A percentile compares a stretch with the other conserved stretches of the same genome.
phyloP scores from a whole-genome alignment of 2,329 filamentous ascomycete species.

The Colletotrichum orbiculare region DNA sequence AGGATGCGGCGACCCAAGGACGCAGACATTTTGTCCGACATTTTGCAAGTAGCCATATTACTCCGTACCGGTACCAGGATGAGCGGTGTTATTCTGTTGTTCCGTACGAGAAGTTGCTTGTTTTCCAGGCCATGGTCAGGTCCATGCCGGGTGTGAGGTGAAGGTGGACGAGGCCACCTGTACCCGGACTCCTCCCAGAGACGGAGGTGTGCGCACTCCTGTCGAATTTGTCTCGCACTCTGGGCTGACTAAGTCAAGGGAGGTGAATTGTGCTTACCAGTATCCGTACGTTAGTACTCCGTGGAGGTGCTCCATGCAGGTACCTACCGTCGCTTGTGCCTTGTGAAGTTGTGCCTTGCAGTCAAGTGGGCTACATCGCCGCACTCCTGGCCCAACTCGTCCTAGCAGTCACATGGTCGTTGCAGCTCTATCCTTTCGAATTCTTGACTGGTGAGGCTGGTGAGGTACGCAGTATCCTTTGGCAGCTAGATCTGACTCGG shows the following conservation, averaged over 20 bases:
- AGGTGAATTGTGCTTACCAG: neutral
- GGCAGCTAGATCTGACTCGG: neutral
- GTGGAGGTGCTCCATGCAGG: too few relatives aligned
- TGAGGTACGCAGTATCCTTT: neutral
- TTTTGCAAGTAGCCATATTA: slow-evolving; percentile 9
- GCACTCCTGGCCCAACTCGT: slow-evolving; percentile 7
- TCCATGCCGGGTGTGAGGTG: slow-evolving; percentile 9
- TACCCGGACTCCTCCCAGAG: too few relatives aligned
- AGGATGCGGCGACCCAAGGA: neutral
- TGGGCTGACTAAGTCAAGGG: neutral
- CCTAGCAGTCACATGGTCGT: neutral
- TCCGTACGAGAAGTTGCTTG: slow-evolving; percentile 17
- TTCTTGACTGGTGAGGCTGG: too few relatives aligned
- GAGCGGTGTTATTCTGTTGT: slow-evolving; percentile 19
- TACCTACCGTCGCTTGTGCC: neutral
- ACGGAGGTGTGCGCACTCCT: too few relatives aligned
- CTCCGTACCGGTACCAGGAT: slow-evolving; percentile 22
- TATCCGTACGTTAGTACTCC: too few relatives aligned
- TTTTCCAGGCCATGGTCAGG: slow-evolving; percentile 21
- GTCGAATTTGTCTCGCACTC: too few relatives aligned
- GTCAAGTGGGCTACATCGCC: slow-evolving; percentile 7
- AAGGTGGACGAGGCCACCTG: neutral
- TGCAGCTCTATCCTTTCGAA: too few relatives aligned
- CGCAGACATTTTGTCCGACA: slow-evolving; percentile 2
- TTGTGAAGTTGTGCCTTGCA: slow-evolving; percentile 17